A percentile compares a stretch with the other conserved stretches of the same genome.
Evolutionary conservation across 495 filamentous ascomycete species (phyloP).

Genomic region (Daldinia decipiens): DNA sequence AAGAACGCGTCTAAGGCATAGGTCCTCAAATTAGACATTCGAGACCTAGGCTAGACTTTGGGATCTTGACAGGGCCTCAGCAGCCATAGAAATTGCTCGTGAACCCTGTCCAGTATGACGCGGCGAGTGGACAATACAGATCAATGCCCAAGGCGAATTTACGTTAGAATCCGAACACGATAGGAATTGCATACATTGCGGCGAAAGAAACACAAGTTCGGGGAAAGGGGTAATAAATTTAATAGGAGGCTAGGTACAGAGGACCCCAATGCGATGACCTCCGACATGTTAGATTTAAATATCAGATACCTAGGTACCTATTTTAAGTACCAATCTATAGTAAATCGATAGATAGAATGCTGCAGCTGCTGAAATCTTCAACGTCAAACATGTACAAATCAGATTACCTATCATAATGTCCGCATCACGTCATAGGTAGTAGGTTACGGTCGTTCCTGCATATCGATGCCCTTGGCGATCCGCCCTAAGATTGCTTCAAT

Average conservation of each 20-base stretch:
- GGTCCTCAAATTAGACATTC: slow-evolving; percentile 1
- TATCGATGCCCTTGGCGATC: slow-evolving; percentile 5
- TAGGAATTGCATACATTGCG: not conserved
- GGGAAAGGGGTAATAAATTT: not conserved
- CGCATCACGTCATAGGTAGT: slow-evolving; percentile 26
- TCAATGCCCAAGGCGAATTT: not conserved
- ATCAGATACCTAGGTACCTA: not conserved
- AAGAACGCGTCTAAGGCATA: slow-evolving; percentile 8
- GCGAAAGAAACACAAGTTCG: not conserved
- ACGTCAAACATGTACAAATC: not conserved
- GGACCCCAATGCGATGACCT: too few relatives aligned
- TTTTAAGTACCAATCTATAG: not conserved
- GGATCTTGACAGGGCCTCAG: not conserved
- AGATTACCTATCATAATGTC: not conserved
- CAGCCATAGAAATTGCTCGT: not conserved
- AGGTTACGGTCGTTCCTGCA: slow-evolving; percentile 35
- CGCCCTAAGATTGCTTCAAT: not conserved
- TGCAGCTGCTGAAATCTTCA: not conserved
- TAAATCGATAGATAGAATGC: not conserved
- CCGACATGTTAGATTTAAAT: not conserved
- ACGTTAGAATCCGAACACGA: not conserved
- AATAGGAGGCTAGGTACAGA: not conserved
- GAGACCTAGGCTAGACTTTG: not conserved
- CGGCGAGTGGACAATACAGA: not conserved
- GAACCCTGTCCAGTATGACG: not conserved